A percentile compares a stretch with the other conserved stretches of the same genome.
These are phyloP conservation scores for Paraphaeosphaeria minitans DNA, from an alignment of 2,329 filamentous ascomycete genomes.

Conservation along the genomic window DNA sequence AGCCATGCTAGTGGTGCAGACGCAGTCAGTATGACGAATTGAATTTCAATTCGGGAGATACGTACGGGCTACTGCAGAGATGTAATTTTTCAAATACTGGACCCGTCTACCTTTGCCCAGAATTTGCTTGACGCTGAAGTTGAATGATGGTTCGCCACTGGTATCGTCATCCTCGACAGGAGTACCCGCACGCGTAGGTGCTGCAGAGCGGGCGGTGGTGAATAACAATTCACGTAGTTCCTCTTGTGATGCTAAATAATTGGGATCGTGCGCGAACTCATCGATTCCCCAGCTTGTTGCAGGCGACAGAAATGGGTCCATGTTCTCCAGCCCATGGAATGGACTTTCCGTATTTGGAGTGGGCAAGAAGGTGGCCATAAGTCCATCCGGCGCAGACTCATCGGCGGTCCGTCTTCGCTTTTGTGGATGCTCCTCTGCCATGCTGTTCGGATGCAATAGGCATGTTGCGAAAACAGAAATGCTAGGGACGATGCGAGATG, in stretches of 20 bases:
- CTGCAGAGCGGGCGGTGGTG: slow-evolving; percentile 34
- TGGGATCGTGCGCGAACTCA: slow-evolving; percentile 34
- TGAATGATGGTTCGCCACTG: slow-evolving; percentile 8
- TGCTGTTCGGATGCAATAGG: not conserved
- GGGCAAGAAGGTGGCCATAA: slow-evolving; percentile 12
- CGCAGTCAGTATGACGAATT: not conserved
- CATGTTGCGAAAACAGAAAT: not conserved
- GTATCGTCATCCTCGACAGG: slow-evolving; percentile 21
- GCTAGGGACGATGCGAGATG: slow-evolving; percentile 3
- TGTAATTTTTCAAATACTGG: slow-evolving; percentile 39
- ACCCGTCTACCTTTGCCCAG: slow-evolving; percentile 28
- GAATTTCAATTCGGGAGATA: not conserved
- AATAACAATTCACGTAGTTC: slow-evolving; percentile 34
- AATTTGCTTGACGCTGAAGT: slow-evolving; percentile 27
- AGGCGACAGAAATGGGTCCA: slow-evolving; percentile 32
- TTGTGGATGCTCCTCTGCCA: slow-evolving; percentile 18
- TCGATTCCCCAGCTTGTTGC: slow-evolving; percentile 33
- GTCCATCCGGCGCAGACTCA: slow-evolving; percentile 9
- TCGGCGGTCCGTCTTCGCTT: slow-evolving; percentile 19
- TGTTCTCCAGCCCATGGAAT: slow-evolving; percentile 17
- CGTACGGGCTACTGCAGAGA: slow-evolving; percentile 36
- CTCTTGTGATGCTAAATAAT: slow-evolving; percentile 37
- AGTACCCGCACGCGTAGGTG: slow-evolving; percentile 30
- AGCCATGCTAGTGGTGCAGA: slow-evolving; percentile 41
- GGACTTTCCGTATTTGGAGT: slow-evolving; percentile 11